These are phyloP conservation scores for Vanilla planifolia DNA, from an alignment of 106 monocot genomes.

Conservation along the genomic window DNA sequence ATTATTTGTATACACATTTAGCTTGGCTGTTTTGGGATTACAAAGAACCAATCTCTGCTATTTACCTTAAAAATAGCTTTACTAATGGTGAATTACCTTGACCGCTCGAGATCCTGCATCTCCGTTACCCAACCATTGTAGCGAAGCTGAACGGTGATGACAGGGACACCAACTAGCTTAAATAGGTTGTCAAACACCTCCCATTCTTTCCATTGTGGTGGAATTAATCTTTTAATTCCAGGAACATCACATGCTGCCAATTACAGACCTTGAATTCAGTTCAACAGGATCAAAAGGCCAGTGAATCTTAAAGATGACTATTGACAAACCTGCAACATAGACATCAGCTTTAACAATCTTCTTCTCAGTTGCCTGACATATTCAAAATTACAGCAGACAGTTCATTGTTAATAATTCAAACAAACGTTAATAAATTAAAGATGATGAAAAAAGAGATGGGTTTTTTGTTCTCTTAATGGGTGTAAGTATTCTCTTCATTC, in stretches of 20 bases:
- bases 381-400: constrained; percentile 5
- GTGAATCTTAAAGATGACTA: not conserved
- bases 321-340: constrained; percentile 83
- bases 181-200: constrained; percentile 82
- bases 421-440: not conserved
- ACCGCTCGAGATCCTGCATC: constrained; percentile 63
- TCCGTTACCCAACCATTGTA: constrained; percentile 99
- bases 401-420: constrained; percentile 1
- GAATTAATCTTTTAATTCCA: constrained; percentile 92
- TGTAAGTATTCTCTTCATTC: too few species aligned
- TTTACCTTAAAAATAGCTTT: too few species aligned
- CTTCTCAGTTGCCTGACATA: constrained; percentile 69
- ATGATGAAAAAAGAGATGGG: not conserved
- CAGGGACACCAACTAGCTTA: constrained; percentile 90
- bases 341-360: constrained; percentile 88
- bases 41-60: too few species aligned
- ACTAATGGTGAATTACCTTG: constrained; percentile 54
- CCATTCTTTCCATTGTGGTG: constrained; percentile 86
- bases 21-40: not conserved
- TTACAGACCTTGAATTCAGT: constrained; percentile 1
- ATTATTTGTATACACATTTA: not conserved
- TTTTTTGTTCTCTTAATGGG: not conserved
- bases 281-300: constrained; percentile 6
- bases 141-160: constrained; percentile 93
- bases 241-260: constrained; percentile 94